Evolutionary conservation across 495 filamentous ascomycete species (phyloP).

Genomic region (Penicillium egyptiacum): DNA sequence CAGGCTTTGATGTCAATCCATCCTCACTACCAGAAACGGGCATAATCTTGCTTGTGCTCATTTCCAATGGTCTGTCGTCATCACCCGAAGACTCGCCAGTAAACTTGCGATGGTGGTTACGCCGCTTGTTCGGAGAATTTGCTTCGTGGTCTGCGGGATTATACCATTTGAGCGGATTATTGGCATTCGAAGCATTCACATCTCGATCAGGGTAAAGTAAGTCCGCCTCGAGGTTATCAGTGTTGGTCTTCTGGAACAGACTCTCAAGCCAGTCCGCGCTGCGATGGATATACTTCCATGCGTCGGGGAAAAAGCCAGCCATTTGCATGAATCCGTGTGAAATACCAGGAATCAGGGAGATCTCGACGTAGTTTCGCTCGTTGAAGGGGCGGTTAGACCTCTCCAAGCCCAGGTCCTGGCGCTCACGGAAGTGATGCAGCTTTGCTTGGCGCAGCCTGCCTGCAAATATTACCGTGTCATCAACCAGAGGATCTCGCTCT

Average conservation of each 20-base stretch:
- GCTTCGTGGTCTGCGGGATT: neutral
- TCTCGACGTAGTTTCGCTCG: constrained; percentile 75
- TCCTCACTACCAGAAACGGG: constrained; percentile 15
- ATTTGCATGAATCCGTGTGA: constrained; percentile 94
- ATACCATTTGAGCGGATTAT: constrained; percentile 3
- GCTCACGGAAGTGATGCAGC: constrained; percentile 60
- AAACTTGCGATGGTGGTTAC: constrained; percentile 41
- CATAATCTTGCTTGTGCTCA: constrained; percentile 55
- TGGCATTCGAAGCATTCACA: neutral
- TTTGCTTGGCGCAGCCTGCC: constrained; percentile 84
- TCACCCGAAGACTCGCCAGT: constrained; percentile 70
- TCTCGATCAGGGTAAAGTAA: constrained; percentile 18
- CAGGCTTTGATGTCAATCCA: neutral
- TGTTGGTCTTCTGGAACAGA: constrained; percentile 57
- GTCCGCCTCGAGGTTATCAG: constrained; percentile 28
- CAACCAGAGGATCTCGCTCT: constrained; percentile 91
- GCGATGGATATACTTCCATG: constrained; percentile 74
- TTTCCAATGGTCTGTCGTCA: constrained; percentile 79
- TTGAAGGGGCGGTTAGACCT: constrained; percentile 58
- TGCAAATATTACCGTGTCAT: constrained; percentile 95
- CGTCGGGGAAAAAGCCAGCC: constrained; percentile 79
- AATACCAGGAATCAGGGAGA: constrained; percentile 80
- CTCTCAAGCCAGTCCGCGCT: constrained; percentile 76
- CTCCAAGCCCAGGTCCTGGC: constrained; percentile 62
- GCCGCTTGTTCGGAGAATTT: neutral